phyloP scores from a whole-genome alignment of 352 stramenopile genomes.

The Discostella stelligera region DNA sequence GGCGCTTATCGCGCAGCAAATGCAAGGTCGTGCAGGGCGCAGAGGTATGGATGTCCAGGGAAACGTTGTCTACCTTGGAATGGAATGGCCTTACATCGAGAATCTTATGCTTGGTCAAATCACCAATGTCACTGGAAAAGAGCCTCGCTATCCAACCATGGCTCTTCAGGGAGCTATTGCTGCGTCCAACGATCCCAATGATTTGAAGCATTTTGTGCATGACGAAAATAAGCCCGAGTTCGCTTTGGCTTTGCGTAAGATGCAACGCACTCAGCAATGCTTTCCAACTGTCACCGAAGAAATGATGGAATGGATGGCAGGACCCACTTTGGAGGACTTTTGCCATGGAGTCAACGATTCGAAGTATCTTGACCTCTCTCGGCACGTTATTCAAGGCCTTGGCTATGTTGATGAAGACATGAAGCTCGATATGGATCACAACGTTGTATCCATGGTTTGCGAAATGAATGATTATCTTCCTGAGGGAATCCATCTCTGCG shows the following conservation, averaged over 20 bases:
- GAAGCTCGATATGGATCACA: slow-evolving; percentile 81
- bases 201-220: slow-evolving; percentile 80
- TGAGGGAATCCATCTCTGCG: slow-evolving; percentile 76
- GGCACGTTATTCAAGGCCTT: slow-evolving; percentile 72
- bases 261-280: slow-evolving; percentile 88
- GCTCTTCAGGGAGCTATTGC: slow-evolving; percentile 90
- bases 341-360: slow-evolving; percentile 55
- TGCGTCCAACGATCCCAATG: slow-evolving; percentile 85
- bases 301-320: slow-evolving; percentile 74
- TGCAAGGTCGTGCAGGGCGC: slow-evolving; percentile 96
- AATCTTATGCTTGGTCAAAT: slow-evolving; percentile 95
- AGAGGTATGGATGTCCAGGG: slow-evolving; percentile 96
- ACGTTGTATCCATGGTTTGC: slow-evolving; percentile 81
- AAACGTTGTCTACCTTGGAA: slow-evolving; percentile 94
- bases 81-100: slow-evolving; percentile 93
- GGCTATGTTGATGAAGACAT: slow-evolving; percentile 74
- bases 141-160: slow-evolving; percentile 91
- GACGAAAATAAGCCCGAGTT: slow-evolving; percentile 84
- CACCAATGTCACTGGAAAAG: slow-evolving; percentile 89
- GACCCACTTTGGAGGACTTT: slow-evolving; percentile 73
- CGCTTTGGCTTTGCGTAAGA: slow-evolving; percentile 81
- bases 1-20: slow-evolving; percentile 98
- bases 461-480: slow-evolving; percentile 83
- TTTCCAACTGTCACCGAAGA: slow-evolving; percentile 87
- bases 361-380: slow-evolving; percentile 71